These are phyloP conservation scores for Pseudopyricularia javanii DNA, from an alignment of 2,329 filamentous ascomycete genomes.

Conservation along the genomic window DNA sequence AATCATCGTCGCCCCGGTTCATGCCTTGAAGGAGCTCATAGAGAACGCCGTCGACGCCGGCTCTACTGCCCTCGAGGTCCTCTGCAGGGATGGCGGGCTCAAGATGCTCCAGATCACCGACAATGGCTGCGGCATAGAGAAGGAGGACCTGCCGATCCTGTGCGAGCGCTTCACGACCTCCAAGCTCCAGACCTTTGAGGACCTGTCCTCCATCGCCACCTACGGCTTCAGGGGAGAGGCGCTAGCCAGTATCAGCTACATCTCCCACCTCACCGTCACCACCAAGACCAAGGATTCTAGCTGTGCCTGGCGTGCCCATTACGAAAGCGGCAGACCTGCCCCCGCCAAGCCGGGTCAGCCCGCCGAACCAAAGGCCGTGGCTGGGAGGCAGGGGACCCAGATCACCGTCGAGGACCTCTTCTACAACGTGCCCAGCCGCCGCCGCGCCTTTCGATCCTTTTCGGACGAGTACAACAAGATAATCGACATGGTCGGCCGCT, in stretches of 20 bases:
- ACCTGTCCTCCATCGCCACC: slow-evolving; percentile 77
- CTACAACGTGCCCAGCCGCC: slow-evolving; percentile 85
- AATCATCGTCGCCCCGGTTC: slow-evolving; percentile 93
- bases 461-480: slow-evolving; percentile 98
- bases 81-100: slow-evolving; percentile 89
- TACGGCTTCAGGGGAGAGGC: slow-evolving; percentile 98
- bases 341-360: slow-evolving; percentile 80
- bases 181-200: slow-evolving; percentile 87
- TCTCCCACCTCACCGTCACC: slow-evolving; percentile 88
- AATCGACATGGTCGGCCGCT: slow-evolving; percentile 83
- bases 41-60: slow-evolving; percentile 98
- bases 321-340: slow-evolving; percentile 68
- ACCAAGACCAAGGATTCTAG: slow-evolving; percentile 83
- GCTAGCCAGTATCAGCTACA: slow-evolving; percentile 93
- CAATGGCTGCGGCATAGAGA: slow-evolving; percentile 93
- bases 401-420: slow-evolving; percentile 96
- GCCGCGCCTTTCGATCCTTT: slow-evolving; percentile 78
- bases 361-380: slow-evolving; percentile 74
- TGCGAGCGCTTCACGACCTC: slow-evolving; percentile 96
- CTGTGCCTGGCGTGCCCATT: slow-evolving; percentile 83
- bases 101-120: slow-evolving; percentile 96
- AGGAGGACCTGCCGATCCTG: slow-evolving; percentile 80
- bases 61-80: slow-evolving; percentile 76
- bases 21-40: slow-evolving; percentile 91
- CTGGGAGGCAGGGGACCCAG: slow-evolving; percentile 81